These are phyloP conservation scores for Geranium incanum DNA, from an alignment of 441 rosid species.

Conservation along the genomic window DNA sequence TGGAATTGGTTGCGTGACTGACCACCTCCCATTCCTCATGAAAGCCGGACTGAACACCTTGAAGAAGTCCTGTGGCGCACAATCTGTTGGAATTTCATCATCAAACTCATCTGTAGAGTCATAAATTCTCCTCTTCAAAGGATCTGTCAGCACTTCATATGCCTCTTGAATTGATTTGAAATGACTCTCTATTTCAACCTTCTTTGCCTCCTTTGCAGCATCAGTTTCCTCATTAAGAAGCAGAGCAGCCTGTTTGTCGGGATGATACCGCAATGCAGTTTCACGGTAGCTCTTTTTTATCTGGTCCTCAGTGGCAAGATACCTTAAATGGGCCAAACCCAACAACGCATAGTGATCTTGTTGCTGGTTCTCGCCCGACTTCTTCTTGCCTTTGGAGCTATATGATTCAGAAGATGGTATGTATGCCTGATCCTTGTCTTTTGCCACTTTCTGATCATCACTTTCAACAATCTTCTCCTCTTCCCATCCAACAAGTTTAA, in stretches of 20 bases:
- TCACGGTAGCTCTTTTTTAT: slow-evolving; percentile 84
- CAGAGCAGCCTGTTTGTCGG: slow-evolving; percentile 85
- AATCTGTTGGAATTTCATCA: slow-evolving; percentile 84
- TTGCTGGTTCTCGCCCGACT: slow-evolving; percentile 60
- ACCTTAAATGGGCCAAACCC: slow-evolving; percentile 83
- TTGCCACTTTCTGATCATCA: slow-evolving; percentile 46
- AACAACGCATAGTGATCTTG: slow-evolving; percentile 90
- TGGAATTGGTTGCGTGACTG: slow-evolving; percentile 64
- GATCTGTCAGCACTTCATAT: slow-evolving; percentile 80
- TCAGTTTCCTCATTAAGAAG: slow-evolving; percentile 86
- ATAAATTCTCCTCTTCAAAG: slow-evolving; percentile 75
- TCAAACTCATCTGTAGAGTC: slow-evolving; percentile 96
- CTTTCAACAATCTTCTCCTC: slow-evolving; percentile 34
- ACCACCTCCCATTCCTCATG: slow-evolving; percentile 94
- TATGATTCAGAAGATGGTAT: slow-evolving; percentile 66
- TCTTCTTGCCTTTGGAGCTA: slow-evolving; percentile 72
- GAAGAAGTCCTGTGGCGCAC: slow-evolving; percentile 82
- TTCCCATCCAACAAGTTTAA: slow-evolving; percentile 65
- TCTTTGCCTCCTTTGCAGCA: slow-evolving; percentile 80
- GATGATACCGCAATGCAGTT: slow-evolving; percentile 89
- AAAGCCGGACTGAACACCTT: slow-evolving; percentile 96
- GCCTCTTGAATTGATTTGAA: slow-evolving; percentile 92
- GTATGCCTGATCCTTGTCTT: slow-evolving; percentile 46
- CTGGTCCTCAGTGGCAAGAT: slow-evolving; percentile 96
- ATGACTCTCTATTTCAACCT: slow-evolving; percentile 80